Evolutionary conservation across 176 grass and related monocot genomes (phyloP).

Genomic region (Bolboschoenus planiculmis): DNA sequence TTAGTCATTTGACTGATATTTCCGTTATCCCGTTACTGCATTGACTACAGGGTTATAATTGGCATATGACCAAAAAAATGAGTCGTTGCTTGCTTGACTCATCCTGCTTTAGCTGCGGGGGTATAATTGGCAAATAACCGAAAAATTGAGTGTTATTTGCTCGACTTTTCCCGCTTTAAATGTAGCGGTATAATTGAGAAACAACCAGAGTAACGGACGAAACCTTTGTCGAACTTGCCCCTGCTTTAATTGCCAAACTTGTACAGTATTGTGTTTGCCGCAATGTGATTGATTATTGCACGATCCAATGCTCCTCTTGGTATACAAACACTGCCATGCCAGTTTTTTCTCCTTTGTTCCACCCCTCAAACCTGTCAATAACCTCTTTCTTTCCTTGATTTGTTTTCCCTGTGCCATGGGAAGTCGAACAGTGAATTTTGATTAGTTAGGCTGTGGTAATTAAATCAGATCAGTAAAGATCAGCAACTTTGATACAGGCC

Average conservation of each 20-base stretch:
- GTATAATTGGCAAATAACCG: background rate
- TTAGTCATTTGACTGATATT: background rate
- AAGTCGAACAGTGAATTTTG: background rate
- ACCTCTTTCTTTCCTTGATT: background rate
- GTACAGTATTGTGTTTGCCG: background rate
- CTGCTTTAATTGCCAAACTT: background rate
- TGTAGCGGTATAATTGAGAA: background rate
- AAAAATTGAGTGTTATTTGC: background rate
- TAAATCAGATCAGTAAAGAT: background rate
- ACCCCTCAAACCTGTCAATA: background rate
- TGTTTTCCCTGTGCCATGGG: background rate
- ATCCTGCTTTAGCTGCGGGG: background rate
- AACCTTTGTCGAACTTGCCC: background rate
- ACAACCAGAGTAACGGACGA: background rate
- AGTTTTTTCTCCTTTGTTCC: background rate
- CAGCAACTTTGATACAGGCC: background rate
- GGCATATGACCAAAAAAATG: background rate
- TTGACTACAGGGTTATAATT: background rate
- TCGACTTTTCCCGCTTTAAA: background rate
- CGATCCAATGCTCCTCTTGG: background rate
- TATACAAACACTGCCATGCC: background rate
- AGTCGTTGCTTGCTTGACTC: background rate
- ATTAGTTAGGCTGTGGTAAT: background rate
- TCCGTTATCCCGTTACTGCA: background rate
- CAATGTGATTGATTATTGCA: background rate